These are phyloP conservation scores for Trichoderma polysporum DNA, from an alignment of 2,329 filamentous ascomycete genomes.

Conservation along the genomic window DNA sequence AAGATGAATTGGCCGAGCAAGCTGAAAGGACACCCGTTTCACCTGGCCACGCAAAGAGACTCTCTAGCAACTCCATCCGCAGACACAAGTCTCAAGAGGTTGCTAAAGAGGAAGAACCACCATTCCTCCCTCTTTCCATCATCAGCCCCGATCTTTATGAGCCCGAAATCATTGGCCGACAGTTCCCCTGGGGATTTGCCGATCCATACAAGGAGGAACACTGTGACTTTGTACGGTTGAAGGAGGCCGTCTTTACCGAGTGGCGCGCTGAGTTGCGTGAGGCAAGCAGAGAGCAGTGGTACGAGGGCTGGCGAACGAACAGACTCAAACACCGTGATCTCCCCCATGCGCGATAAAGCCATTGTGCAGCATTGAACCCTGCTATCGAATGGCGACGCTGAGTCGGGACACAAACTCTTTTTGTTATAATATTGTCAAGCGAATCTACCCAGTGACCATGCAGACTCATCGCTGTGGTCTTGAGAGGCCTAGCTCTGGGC, in stretches of 20 bases:
- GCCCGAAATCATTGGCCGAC: conserved; percentile 73
- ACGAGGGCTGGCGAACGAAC: conserved; percentile 88
- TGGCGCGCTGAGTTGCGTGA: conserved; percentile 91
- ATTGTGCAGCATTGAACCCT: neutral
- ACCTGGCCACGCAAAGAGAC: conserved; percentile 45
- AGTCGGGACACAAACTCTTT: neutral
- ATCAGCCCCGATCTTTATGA: conserved; percentile 93
- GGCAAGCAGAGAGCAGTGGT: conserved; percentile 88
- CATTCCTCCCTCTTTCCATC: conserved; percentile 84
- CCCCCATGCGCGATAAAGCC: conserved; percentile 36
- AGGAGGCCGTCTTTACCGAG: conserved; percentile 88
- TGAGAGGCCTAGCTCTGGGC: too few species aligned
- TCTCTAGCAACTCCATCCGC: conserved; percentile 47
- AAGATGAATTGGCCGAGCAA: conserved; percentile 33
- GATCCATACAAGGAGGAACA: conserved; percentile 89
- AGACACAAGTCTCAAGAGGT: conserved; percentile 47
- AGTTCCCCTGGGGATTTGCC: conserved; percentile 96
- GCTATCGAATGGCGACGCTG: neutral
- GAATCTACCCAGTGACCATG: neutral
- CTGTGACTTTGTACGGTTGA: conserved; percentile 89
- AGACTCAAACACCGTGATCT: conserved; percentile 57
- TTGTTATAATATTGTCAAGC: conserved; percentile 13
- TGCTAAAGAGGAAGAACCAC: conserved; percentile 52
- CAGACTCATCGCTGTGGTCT: neutral
- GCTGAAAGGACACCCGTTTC: conserved; percentile 32